Base-by-base conservation (phyloP, 2,329 filamentous ascomycete species). In the Verticillium klebahnii region DNA sequence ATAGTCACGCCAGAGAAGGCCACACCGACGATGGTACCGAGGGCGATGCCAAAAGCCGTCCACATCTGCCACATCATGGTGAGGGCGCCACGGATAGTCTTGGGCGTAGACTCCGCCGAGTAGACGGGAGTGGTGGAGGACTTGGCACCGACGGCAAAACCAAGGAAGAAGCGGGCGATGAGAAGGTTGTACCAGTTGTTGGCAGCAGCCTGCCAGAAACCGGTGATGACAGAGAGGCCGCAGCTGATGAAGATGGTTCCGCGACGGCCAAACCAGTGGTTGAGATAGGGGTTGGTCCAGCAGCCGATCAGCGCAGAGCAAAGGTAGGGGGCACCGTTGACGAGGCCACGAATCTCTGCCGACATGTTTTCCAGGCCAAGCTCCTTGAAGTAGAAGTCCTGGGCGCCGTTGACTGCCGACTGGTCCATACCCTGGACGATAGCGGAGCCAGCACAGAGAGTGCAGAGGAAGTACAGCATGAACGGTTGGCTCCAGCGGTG, bases 381-480 rank as follows among this genome's bases (percentile, higher is more conserved):
- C n/a, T 40, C 40, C 40, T n/a, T 32, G 12, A 25, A 85, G 84
- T 66, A 83, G 77, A 58, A 58, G 34, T 50, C 78, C 65, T 89
- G 86, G 3, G 85, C 86, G 40, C 86, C 86, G 63, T 88, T 87
- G 57, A 87, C 85, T 2, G 87, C 86, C 0, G 85, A 86, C 70
- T 88, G 84, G 68, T 89, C 85, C 83, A 88, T 87, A 66, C 87
- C 87, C 67, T 89, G 86, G 0, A 89, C 86, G 14, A 86, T 85
- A 23, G 87, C 87, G 14, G 71, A 74, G 0, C 72, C 72, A 0
- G 73, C 72, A 25, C 73, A 75, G 0, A 75, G 67, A 1, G 69
- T 69, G 59, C 74, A 75, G 1, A 76, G 69, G 31, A 74, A 74
- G 67, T 75, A 75, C 5, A 75, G 67, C 34, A 66, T 67, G 34